These are phyloP conservation scores for Carex littledalei DNA, from an alignment of 176 grass and related monocot species.

Conservation along the genomic window DNA sequence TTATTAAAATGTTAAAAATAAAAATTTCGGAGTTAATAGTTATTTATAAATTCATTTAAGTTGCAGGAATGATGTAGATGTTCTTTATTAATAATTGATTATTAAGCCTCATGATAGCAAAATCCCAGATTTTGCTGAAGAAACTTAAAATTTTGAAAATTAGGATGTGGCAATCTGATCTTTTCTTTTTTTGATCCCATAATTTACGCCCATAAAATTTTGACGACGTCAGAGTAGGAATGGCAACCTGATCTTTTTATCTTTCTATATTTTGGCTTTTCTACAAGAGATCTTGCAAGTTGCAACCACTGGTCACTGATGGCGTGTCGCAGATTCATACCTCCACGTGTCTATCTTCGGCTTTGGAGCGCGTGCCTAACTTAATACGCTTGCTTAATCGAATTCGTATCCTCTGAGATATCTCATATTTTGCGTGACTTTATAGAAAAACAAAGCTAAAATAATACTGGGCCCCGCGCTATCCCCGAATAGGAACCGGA, in stretches of 20 bases:
- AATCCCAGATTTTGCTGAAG: background rate
- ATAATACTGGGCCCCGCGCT: no score
- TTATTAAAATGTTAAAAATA: no score
- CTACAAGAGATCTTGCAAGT: background rate
- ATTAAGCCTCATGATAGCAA: background rate
- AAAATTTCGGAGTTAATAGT: no score
- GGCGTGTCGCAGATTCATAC: background rate
- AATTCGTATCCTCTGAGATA: no score
- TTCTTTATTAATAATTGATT: background rate
- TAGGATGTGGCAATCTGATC: background rate
- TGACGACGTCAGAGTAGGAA: background rate
- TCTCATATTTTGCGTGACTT: no score
- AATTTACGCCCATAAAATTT: background rate
- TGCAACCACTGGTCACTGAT: background rate
- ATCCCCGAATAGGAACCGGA: no score
- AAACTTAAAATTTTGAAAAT: background rate
- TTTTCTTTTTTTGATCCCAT: background rate
- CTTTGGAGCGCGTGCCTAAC: background rate
- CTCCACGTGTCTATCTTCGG: background rate
- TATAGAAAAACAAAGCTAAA: no score
- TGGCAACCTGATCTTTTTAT: conserved; percentile 3
- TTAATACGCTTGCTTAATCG: background rate
- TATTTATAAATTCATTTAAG: no score
- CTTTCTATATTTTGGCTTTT: background rate
- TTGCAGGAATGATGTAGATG: no score